These are phyloP conservation scores for Phenoliferia sp. DNA, from an alignment of 1,284 basidiomycete species.

Conservation along the genomic window DNA sequence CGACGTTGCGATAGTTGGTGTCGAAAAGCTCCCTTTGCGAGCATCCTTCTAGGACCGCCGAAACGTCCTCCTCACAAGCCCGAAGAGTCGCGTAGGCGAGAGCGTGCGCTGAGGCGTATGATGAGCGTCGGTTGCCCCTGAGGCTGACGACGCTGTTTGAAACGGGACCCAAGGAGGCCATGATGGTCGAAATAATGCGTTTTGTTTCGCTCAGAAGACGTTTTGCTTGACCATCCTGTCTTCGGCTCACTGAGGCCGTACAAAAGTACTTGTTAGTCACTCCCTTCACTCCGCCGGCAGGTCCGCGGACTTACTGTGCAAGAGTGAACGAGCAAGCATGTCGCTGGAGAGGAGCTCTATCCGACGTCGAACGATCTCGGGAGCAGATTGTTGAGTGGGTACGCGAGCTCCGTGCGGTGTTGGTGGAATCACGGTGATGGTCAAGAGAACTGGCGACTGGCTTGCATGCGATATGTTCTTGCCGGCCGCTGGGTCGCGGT, in stretches of 20 bases:
- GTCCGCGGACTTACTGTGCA: constrained; percentile 51
- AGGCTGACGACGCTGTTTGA: too few relatives aligned
- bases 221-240: constrained; percentile 78
- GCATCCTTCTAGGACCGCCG: constrained; percentile 73
- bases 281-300: too few relatives aligned
- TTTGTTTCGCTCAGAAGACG: constrained; percentile 83
- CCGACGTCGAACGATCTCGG: constrained; percentile 78
- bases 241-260: constrained; percentile 59
- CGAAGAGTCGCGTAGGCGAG: constrained; percentile 24
- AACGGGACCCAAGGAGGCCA: background rate
- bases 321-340: constrained; percentile 87
- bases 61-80: constrained; percentile 75
- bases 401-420: constrained; percentile 32
- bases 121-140: background rate
- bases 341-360: constrained; percentile 90
- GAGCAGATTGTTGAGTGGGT: constrained; percentile 53
- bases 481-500: constrained; percentile 75
- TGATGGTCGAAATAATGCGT: constrained; percentile 58
- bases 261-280: too few relatives aligned
- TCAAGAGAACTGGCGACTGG: constrained; percentile 80
- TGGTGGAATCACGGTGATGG: constrained; percentile 63
- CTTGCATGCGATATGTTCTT: constrained; percentile 72
- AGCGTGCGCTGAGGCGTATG: constrained; percentile 6
- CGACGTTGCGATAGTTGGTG: constrained; percentile 77
- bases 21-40: constrained; percentile 83